Conservation (phyloP, 1,139 yeast species). For the Torulaspora globosa region DNA sequence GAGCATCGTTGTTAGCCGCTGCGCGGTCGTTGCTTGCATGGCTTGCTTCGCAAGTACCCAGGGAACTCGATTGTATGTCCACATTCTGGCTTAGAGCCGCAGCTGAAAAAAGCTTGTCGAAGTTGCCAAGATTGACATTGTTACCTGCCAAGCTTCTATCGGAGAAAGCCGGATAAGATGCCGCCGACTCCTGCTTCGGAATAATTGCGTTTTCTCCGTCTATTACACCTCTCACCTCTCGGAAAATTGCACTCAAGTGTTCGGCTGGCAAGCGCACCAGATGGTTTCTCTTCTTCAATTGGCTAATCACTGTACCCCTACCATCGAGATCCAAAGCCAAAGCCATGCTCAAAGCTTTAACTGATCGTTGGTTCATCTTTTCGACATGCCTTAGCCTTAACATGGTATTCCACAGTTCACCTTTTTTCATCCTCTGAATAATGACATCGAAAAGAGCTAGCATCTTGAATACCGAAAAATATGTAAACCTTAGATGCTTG, state of each 20-base stretch:
- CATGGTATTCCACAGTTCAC: slow-evolving; percentile 28
- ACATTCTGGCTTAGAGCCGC: slow-evolving; percentile 20
- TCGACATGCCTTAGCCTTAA: slow-evolving; percentile 19
- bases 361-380: slow-evolving; percentile 18
- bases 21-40: not conserved
- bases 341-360: slow-evolving; percentile 22
- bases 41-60: not conserved
- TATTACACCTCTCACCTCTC: slow-evolving; percentile 10
- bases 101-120: slow-evolving; percentile 23
- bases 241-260: slow-evolving; percentile 16
- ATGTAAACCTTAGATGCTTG: slow-evolving; percentile 29
- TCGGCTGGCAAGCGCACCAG: slow-evolving; percentile 11
- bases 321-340: slow-evolving; percentile 21
- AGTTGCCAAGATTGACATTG: slow-evolving; percentile 11
- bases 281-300: slow-evolving; percentile 18
- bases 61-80: slow-evolving; percentile 14
- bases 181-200: not conserved
- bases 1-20: not conserved
- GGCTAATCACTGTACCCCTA: slow-evolving; percentile 16
- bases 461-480: slow-evolving; percentile 35
- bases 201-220: slow-evolving; percentile 1
- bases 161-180: not conserved
- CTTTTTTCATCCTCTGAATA: slow-evolving; percentile 25
- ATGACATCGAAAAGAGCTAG: slow-evolving; percentile 33
- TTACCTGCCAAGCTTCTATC: not conserved